Evolutionary conservation across 371 early-diverging fungal species (phyloP), one percentile per base, ranked within the genome.

Genomic region (Phascolomyces articulosus): DNA sequence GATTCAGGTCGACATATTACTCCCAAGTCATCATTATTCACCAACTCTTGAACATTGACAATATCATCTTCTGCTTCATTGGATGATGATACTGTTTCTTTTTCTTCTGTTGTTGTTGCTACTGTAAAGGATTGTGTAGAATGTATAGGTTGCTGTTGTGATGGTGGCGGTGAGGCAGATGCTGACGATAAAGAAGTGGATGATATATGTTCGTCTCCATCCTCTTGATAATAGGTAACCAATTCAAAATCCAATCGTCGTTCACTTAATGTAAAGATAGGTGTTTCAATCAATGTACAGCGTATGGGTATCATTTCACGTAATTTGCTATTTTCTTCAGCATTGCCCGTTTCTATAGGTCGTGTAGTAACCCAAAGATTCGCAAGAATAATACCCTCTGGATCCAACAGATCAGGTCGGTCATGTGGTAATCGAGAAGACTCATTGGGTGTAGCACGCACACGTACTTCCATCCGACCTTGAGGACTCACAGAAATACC

Each of bases 401-500:
- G 80, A 20, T 86, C 84, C 24, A 91, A 78, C 16, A 86, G 72
- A 40, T 82, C 74, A 7, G 86, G 73, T 20, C 78, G 71, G 61
- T 85, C 78, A 15, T 76, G 68, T 1, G 88, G 82, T 20, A 93
- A 64, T 13, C 91, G 80, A 1, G 83, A 78, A 1, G 77, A 69
- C 62, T 91, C 91, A 60, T 77, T 81, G 0, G 91, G 84, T 65
- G 82, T 84, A 0, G 90, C 91, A 20, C 93, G 83, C 7, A 95
- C 87, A 53, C 91, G 80, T 13, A 95, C 87, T 65, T 94, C 96
- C 31, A 92, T 88, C 41, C 79, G 78, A 0, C 91, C 91, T 34
- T 83, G 75, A 3, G 93, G 85, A 3, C 85, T 82, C 55, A 95
- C 73, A 0, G 92, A 75, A 23, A 93, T 82, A n/a, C 80, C 82